A percentile compares a stretch with the other conserved stretches of the same genome.
Evolutionary conservation across 2,329 filamentous ascomycete species (phyloP).

Genomic region (Lecanosticta acicola): DNA sequence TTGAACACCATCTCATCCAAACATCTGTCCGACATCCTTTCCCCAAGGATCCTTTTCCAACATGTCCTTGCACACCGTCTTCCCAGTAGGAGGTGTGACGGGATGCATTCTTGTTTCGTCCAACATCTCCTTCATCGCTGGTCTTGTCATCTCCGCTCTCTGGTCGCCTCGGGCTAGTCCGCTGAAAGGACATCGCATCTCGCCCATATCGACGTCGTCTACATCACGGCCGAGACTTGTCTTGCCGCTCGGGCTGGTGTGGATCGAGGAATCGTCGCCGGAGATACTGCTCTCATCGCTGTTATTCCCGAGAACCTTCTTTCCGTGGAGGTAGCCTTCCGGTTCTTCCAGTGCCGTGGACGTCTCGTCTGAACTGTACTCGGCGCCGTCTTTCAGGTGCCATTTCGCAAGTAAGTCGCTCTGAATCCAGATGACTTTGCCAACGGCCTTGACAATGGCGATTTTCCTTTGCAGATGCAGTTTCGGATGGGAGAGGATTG

Average conservation of each 20-base stretch:
- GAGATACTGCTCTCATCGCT: slow-evolving; percentile 1
- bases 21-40: background rate
- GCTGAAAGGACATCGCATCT: slow-evolving; percentile 12
- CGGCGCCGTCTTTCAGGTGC: slow-evolving; percentile 42
- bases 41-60: slow-evolving; percentile 3
- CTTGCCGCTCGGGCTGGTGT: slow-evolving; percentile 8
- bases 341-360: slow-evolving; percentile 4
- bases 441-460: slow-evolving; percentile 66
- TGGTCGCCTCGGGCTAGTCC: slow-evolving; percentile 9
- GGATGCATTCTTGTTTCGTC: slow-evolving; percentile 6
- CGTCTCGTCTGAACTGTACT: slow-evolving; percentile 1
- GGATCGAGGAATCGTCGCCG: slow-evolving; percentile 8
- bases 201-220: slow-evolving; percentile 5
- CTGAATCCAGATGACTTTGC: slow-evolving; percentile 82
- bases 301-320: slow-evolving; percentile 4
- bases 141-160: slow-evolving; percentile 11
- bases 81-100: slow-evolving; percentile 5
- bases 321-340: slow-evolving; percentile 22
- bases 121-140: slow-evolving; percentile 6
- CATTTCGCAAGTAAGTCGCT: slow-evolving; percentile 82
- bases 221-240: slow-evolving; percentile 10
- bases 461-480: slow-evolving; percentile 64
- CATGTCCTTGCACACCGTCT: slow-evolving; percentile 15
- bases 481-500: slow-evolving; percentile 65
- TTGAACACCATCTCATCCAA: background rate